Base-by-base conservation (phyloP, 768 basidiomycete species). In the Cystofilobasidium ferigula region DNA sequence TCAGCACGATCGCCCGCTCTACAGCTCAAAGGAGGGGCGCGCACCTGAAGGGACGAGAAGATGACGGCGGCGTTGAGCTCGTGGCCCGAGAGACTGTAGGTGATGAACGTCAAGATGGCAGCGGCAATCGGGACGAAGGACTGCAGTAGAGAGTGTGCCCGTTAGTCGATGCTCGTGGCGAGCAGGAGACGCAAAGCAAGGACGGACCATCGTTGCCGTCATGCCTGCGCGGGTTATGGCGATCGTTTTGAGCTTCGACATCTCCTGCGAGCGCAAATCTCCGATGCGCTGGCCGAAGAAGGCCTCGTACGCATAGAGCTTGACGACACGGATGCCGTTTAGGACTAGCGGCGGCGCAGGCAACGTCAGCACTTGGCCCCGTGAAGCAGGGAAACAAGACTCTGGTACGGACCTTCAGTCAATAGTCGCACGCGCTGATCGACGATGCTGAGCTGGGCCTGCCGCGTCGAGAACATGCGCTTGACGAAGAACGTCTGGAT, bases 301-400 rank as follows among this genome's bases (percentile, higher is more conserved):
- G 32, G 63, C 63, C 71, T 84, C 84, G 81, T 83, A 85, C 0
- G 82, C 82, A 71, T 83, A 85, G 34, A 80, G 76, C 74, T 86
- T 86, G 70, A 86, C 79, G 6, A 85, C 78, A 4, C 85, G 80
- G 63, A 86, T 85, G 47, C 83, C 83, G 73, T 84, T 83, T 18
- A 88, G 75, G 2, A 87, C 65, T 64, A 35, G n/a, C 22, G 24
- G 10, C 14, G 32, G 13, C 13, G 9, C 13, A 18, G 10, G 57
- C 16, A n/a, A 53, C 80, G 77, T 82, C 68, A 32, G 62, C 57
- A 71, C 43, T 7, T 42, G 24, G 20, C 42, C 18, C 22, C 24
- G 28, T 2, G 13, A 63, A 24, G 35, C 28, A 42, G n/a, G 35
- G 26, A 79, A 47, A 18, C 0, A 3, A 18, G 30, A 48, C n/a